phyloP scores from a whole-genome alignment of 768 basidiomycete species.

The Auricularia cornea region DNA sequence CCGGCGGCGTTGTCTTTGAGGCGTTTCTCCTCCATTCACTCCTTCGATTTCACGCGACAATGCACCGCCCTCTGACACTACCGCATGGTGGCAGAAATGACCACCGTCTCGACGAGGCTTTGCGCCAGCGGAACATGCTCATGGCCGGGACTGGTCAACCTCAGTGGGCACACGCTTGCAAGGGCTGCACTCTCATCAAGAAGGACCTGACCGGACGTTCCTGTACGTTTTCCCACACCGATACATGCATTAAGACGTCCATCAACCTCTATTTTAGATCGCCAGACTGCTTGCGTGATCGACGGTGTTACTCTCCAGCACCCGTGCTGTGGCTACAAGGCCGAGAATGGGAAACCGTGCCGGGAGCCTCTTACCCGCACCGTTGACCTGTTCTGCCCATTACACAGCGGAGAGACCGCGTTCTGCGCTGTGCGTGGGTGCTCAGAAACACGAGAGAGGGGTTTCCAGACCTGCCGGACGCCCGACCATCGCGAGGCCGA shows the following conservation, averaged over 20 bases:
- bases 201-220: not conserved
- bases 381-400: constrained; percentile 12
- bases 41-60: not conserved
- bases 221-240: not conserved
- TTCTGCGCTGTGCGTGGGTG: not conserved
- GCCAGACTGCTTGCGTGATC: constrained; percentile 6
- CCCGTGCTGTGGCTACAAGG: constrained; percentile 16
- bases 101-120: not conserved
- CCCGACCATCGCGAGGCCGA: not conserved
- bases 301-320: constrained; percentile 22
- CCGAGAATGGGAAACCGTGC: constrained; percentile 4
- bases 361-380: constrained; percentile 2
- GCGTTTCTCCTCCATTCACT: not conserved
- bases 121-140: not conserved
- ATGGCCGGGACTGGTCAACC: constrained; percentile 4
- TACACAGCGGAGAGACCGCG: not conserved
- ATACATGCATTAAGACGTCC: not conserved
- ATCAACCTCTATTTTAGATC: not conserved
- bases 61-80: not conserved
- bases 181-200: not conserved
- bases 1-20: not conserved
- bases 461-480: not conserved
- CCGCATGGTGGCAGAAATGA: not conserved
- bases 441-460: not conserved
- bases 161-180: constrained; percentile 4